Conservation (phyloP, 345 rosid genomes). For the Boechera stricta region DNA sequence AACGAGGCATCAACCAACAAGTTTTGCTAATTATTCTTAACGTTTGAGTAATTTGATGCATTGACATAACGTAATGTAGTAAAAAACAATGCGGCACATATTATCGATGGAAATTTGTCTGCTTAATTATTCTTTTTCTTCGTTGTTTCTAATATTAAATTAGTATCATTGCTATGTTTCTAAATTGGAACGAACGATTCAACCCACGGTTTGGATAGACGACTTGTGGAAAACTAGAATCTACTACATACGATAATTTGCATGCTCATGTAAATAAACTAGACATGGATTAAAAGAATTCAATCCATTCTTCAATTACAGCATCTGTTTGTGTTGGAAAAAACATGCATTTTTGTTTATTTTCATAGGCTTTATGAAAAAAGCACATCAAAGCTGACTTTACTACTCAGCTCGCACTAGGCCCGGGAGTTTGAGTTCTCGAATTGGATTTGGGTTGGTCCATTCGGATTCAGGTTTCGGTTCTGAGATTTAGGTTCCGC, state of each 20-base stretch:
- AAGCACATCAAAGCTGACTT: slow-evolving; percentile 5
- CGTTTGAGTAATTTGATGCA: neutral
- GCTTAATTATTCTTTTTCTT: neutral
- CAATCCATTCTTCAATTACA: neutral
- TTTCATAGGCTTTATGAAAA: slow-evolving; percentile 2
- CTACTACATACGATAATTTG: neutral
- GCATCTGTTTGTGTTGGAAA: neutral
- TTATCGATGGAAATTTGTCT: neutral
- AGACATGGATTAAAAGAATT: neutral
- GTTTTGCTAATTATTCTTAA: neutral
- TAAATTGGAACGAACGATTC: neutral
- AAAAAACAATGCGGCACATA: neutral
- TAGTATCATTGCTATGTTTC: neutral
- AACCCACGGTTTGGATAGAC: neutral
- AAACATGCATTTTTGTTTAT: neutral
- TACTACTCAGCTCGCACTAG: neutral
- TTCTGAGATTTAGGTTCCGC: too few relatives aligned
- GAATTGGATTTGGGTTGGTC: too few relatives aligned
- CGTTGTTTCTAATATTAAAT: neutral
- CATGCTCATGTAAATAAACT: neutral
- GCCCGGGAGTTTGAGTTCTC: too few relatives aligned
- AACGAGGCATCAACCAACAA: neutral
- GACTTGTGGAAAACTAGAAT: neutral
- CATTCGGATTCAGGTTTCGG: too few relatives aligned
- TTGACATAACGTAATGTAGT: neutral